These are phyloP conservation scores for Saccharomyces cerevisiae DNA, from an alignment of 805 yeast genomes.

Conservation along the genomic window DNA sequence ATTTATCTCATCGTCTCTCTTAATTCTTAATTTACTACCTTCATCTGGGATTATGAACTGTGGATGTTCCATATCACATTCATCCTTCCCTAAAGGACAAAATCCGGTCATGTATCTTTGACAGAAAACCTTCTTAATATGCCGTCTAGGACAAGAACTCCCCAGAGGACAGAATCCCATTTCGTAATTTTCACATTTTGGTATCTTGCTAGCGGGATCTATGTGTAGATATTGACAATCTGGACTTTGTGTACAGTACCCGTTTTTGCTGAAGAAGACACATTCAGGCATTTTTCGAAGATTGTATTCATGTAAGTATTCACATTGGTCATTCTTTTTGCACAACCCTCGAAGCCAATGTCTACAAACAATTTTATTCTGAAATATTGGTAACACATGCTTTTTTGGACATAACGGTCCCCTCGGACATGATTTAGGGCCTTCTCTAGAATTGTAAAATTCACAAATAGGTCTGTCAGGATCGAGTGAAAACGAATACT, in stretches of 20 bases:
- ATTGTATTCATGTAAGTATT: conserved; percentile 90
- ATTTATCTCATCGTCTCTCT: conserved; percentile 28
- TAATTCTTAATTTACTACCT: conserved; percentile 26
- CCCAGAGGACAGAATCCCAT: conserved; percentile 91
- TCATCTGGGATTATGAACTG: conserved; percentile 45
- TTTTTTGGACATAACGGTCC: conserved; percentile 83
- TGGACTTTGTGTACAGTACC: conserved; percentile 83
- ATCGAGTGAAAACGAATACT: conserved; percentile 73
- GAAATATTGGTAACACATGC: conserved; percentile 61
- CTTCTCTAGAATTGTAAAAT: conserved; percentile 52
- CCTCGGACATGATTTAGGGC: conserved; percentile 59
- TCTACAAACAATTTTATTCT: conserved; percentile 85
- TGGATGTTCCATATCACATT: conserved; percentile 76
- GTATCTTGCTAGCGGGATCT: conserved; percentile 82
- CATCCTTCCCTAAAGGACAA: conserved; percentile 80
- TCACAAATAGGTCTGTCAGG: conserved; percentile 88
- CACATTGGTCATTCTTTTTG: conserved; percentile 94
- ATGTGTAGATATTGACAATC: conserved; percentile 91
- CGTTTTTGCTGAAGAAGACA: conserved; percentile 68
- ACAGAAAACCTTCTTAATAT: conserved; percentile 67
- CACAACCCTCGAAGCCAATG: conserved; percentile 98
- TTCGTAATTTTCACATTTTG: conserved; percentile 76
- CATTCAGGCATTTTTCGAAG: conserved; percentile 96
- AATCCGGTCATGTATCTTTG: conserved; percentile 80
- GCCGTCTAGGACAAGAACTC: conserved; percentile 75